A percentile compares a stretch with the other conserved stretches of the same genome.
These are phyloP conservation scores for Aspergillus mulundensis DNA, from an alignment of 495 filamentous ascomycete species.

Conservation along the genomic window DNA sequence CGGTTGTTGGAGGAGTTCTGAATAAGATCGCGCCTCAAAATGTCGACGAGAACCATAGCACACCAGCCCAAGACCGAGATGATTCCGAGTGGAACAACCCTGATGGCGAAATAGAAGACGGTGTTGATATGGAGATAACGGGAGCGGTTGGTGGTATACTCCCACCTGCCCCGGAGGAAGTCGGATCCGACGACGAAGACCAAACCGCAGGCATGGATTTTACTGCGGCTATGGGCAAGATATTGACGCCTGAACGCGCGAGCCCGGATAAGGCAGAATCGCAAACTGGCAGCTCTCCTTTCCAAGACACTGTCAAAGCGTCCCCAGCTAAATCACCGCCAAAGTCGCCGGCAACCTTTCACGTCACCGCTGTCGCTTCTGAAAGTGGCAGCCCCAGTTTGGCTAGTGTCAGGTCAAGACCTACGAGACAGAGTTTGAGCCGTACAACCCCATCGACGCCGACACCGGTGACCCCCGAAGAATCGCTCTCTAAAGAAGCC, in stretches of 20 bases:
- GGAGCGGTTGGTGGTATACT: constrained; percentile 67
- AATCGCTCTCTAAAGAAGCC: constrained; percentile 43
- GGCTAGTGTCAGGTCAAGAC: constrained; percentile 50
- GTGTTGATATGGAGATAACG: constrained; percentile 68
- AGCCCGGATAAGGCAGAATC: constrained; percentile 39
- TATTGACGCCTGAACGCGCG: constrained; percentile 40
- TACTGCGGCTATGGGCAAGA: constrained; percentile 54
- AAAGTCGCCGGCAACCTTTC: constrained; percentile 27
- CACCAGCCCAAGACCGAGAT: constrained; percentile 22
- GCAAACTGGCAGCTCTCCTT: constrained; percentile 51
- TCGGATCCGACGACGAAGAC: constrained; percentile 41
- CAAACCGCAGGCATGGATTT: constrained; percentile 56
- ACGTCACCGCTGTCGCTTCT: constrained; percentile 45
- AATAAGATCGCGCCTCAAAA: constrained; percentile 24
- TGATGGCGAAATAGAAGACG: constrained; percentile 39
- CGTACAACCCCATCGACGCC: constrained; percentile 42
- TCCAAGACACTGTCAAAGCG: constrained; percentile 36
- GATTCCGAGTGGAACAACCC: constrained; percentile 33
- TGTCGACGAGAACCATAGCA: constrained; percentile 19
- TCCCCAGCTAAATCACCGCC: constrained; percentile 30
- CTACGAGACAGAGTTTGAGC: constrained; percentile 48
- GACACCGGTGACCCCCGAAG: constrained; percentile 29
- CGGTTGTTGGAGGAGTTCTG: constrained; percentile 64
- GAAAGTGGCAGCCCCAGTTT: constrained; percentile 59
- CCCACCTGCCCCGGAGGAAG: constrained; percentile 30